Evolutionary conservation across 2,329 filamentous ascomycete genomes (phyloP), one percentile per base, ranked within the genome.

Genomic region (Camillea tinctor): DNA sequence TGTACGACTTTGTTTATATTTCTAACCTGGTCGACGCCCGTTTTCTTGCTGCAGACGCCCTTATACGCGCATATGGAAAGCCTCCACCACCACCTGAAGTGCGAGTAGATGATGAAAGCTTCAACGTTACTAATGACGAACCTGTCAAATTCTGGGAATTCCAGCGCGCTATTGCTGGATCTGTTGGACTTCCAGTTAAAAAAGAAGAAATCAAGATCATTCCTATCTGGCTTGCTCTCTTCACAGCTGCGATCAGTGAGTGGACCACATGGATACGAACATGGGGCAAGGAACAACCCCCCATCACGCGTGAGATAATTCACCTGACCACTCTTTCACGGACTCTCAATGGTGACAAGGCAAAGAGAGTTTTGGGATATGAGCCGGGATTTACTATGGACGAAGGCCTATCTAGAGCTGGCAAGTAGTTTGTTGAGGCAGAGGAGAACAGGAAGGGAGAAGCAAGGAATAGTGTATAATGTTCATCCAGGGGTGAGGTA

Each of bases 71-170:
- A 13, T 64, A 64, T 20, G 59, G 65, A 9, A 59, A 65, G n/a
- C 60, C 68, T n/a, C 54, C 63, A 21, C 65, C 60, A n/a, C 17
- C 57, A 13, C n/a, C 51, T 7, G 65, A 64, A 7, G 55, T 52
- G 20, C 62, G 64, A 20, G 68, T 75, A 9, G 73, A 73, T 26
- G 73, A 74, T 3, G 64, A 75, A 66, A 65, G 68, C 19, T 76
- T 75, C 66, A 65, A 71, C 59, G 64, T 76, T 53, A 72, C 73
- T 53, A 73, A 76, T 58, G 71, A 69, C 20, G 59, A 72, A 50
- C 73, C 66, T 2, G 55, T 69, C 6, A 60, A 62, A n/a, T 75
- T 75, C 64, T 76, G 73, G 74, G 70, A 70, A 20, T 75, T 73
- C 57, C 62, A 66, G n/a, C 64, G 69, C 15, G 40, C 60, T 4